A percentile compares a stretch with the other conserved stretches of the same genome.
Evolutionary conservation across 2,329 filamentous ascomycete genomes (phyloP).

Genomic region (Hymenoscyphus albidus): DNA sequence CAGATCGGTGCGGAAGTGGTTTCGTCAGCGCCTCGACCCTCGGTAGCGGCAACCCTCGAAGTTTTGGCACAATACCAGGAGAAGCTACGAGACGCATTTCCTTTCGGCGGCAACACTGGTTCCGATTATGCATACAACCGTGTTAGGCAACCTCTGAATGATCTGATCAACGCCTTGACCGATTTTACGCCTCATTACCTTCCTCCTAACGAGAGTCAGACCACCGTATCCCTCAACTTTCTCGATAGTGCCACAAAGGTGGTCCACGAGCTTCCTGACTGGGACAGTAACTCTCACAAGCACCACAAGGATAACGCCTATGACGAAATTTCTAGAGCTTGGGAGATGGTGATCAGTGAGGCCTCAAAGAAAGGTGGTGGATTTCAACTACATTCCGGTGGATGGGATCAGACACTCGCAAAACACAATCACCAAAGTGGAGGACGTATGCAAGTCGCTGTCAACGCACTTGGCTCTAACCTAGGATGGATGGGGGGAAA

Average conservation of each 20-base stretch:
- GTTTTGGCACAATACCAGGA: constrained; percentile 81
- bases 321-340: constrained; percentile 91
- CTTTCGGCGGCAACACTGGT: constrained; percentile 75
- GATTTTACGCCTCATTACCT: constrained; percentile 97
- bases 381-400: constrained; percentile 81
- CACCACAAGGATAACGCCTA: constrained; percentile 94
- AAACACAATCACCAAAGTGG: constrained; percentile 86
- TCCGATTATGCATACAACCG: constrained; percentile 95
- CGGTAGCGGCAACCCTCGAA: constrained; percentile 72
- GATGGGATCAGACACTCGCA: constrained; percentile 84
- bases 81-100: constrained; percentile 73
- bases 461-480: constrained; percentile 69
- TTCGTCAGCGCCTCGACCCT: constrained; percentile 79
- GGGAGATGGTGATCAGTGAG: constrained; percentile 87
- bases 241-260: constrained; percentile 87
- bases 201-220: constrained; percentile 81
- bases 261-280: constrained; percentile 84
- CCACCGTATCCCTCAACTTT: constrained; percentile 79
- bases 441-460: constrained; percentile 74
- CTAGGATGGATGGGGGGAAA: constrained; percentile 70
- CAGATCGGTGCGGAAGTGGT: constrained; percentile 82
- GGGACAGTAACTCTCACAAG: constrained; percentile 83
- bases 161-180: constrained; percentile 81
- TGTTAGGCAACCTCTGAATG: constrained; percentile 73
- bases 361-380: constrained; percentile 87